Conservation (phyloP, 768 basidiomycete species). For the Boletus tylopilopsis region DNA sequence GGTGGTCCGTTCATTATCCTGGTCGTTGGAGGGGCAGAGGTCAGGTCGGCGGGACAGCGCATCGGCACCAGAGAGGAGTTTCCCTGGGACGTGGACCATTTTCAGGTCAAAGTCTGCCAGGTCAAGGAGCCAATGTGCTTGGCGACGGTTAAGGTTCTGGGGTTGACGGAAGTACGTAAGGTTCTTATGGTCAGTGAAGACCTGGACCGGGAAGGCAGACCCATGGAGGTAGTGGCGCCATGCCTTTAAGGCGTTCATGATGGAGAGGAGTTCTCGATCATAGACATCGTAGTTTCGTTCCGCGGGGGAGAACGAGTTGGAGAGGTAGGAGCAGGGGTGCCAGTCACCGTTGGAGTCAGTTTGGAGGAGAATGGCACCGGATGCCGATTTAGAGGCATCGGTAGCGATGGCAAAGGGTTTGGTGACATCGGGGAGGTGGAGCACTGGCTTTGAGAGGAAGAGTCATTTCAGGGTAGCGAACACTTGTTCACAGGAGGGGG, state of each 20-base stretch:
- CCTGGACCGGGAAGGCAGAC: constrained; percentile 22
- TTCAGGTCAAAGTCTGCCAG: background rate
- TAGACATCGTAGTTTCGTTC: constrained; percentile 49
- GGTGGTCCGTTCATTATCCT: too few species aligned
- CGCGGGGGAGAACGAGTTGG: constrained; percentile 1
- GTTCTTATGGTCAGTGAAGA: constrained; percentile 33
- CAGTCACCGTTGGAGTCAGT: background rate
- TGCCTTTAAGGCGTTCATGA: background rate
- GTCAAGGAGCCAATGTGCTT: background rate
- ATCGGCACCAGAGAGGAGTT: too few species aligned
- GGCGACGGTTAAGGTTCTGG: background rate
- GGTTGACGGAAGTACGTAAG: background rate
- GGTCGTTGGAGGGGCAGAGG: too few species aligned
- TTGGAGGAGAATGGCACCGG: too few species aligned
- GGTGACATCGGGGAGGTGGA: background rate
- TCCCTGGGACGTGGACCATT: too few species aligned
- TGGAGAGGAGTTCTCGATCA: constrained; percentile 21
- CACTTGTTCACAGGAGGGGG: background rate
- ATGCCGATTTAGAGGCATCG: too few species aligned
- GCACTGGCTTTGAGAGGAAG: background rate
- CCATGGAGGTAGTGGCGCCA: constrained; percentile 34
- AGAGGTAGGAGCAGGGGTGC: background rate
- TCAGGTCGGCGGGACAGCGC: too few species aligned
- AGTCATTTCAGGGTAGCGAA: background rate
- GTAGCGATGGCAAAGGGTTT: background rate